Evolutionary conservation across 345 rosid genomes (phyloP).

Genomic region (Pugionium cornutum): DNA sequence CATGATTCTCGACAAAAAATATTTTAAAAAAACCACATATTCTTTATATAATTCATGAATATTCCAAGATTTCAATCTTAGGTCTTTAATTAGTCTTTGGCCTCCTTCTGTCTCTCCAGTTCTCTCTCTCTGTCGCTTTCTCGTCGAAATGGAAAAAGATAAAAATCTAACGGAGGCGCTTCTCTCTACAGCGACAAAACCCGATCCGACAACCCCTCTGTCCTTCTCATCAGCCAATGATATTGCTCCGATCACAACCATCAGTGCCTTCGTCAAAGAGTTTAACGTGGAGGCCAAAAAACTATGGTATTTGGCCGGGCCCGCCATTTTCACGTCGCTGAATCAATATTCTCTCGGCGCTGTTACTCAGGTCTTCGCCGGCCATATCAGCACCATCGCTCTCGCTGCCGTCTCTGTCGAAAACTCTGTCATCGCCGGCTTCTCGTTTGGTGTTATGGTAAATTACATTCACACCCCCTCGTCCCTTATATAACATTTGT

Average conservation of each 20-base stretch:
- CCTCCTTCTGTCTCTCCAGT: slow-evolving; percentile 22
- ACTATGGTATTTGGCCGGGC: slow-evolving; percentile 88
- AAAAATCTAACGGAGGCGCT: slow-evolving; percentile 41
- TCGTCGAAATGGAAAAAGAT: slow-evolving; percentile 39
- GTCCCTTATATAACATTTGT: background rate
- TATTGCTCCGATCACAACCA: slow-evolving; percentile 40
- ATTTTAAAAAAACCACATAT: background rate
- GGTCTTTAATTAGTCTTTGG: slow-evolving; percentile 5
- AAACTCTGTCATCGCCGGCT: slow-evolving; percentile 92
- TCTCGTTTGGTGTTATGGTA: slow-evolving; percentile 88
- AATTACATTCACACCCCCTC: background rate
- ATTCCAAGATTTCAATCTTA: slow-evolving; percentile 28
- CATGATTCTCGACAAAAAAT: no score
- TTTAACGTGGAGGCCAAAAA: slow-evolving; percentile 58
- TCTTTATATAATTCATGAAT: slow-evolving; percentile 26
- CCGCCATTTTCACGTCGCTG: slow-evolving; percentile 89
- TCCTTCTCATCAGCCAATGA: slow-evolving; percentile 37
- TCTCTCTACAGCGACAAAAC: slow-evolving; percentile 37
- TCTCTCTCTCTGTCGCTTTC: slow-evolving; percentile 10
- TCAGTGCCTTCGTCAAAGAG: slow-evolving; percentile 53
- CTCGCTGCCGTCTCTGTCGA: slow-evolving; percentile 88
- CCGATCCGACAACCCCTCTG: slow-evolving; percentile 11
- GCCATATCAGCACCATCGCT: slow-evolving; percentile 69
- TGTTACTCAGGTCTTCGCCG: slow-evolving; percentile 70
- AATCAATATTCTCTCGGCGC: slow-evolving; percentile 94